Percentiles rank a stretch among this genome's conserved stretches.
These are phyloP conservation scores for Colletotrichum nymphaeae DNA, from an alignment of 2,329 filamentous ascomycete genomes.

Conservation along the genomic window DNA sequence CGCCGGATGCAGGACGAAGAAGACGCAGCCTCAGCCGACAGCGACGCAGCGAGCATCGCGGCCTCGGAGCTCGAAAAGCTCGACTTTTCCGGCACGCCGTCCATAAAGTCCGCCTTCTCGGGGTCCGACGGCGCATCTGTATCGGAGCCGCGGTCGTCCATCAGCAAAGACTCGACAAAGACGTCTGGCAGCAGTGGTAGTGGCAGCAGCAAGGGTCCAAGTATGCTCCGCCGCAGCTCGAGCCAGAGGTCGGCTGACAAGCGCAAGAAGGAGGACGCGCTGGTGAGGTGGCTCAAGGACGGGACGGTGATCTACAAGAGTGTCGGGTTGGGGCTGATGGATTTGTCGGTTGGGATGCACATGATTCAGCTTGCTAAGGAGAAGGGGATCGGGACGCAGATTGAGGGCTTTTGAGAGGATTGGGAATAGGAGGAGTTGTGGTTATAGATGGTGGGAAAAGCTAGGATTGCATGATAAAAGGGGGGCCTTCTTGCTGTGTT, in stretches of 20 bases:
- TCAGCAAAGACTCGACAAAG: conserved; percentile 33
- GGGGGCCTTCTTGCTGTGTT: background rate
- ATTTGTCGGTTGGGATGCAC: conserved; percentile 70
- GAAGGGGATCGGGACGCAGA: conserved; percentile 64
- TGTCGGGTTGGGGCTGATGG: conserved; percentile 75
- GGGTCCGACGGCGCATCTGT: conserved; percentile 11
- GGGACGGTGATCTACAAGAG: conserved; percentile 78
- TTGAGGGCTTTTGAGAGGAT: conserved; percentile 61
- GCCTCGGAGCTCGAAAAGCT: conserved; percentile 50
- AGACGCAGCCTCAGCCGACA: conserved; percentile 46
- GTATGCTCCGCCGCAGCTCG: conserved; percentile 24
- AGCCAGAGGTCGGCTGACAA: conserved; percentile 43
- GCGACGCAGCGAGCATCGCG: conserved; percentile 43
- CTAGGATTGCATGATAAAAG: background rate
- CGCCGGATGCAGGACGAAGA: conserved; percentile 57
- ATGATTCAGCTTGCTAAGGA: conserved; percentile 66
- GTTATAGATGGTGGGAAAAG: background rate
- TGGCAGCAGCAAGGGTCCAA: conserved; percentile 15
- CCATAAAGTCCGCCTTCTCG: conserved; percentile 30
- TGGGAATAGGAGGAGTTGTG: background rate
- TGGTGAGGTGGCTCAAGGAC: conserved; percentile 66
- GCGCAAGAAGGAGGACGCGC: conserved; percentile 59
- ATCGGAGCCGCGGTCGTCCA: conserved; percentile 35
- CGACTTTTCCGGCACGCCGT: conserved; percentile 39
- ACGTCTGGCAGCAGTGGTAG: background rate